phyloP scores from a whole-genome alignment of 306 rosid genomes.

The Prunus padus region DNA sequence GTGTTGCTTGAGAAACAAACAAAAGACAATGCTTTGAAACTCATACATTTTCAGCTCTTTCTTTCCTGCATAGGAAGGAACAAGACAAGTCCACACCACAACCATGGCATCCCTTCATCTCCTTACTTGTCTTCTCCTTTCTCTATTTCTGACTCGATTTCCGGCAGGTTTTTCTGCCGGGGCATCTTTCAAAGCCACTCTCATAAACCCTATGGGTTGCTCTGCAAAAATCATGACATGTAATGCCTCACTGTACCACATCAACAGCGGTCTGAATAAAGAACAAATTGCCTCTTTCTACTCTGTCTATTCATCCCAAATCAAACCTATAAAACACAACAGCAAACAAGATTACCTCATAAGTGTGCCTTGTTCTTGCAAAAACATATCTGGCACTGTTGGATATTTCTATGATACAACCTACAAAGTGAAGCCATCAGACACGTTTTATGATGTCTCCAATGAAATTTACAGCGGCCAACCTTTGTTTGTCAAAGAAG shows the following conservation, averaged over 20 bases:
- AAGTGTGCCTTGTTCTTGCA: slow-evolving; percentile 66
- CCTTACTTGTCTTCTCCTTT: slow-evolving; percentile 32
- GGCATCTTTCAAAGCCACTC: slow-evolving; percentile 6
- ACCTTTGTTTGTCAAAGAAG: slow-evolving; percentile 30
- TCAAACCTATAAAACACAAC: slow-evolving; percentile 30
- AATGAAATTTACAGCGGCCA: slow-evolving; percentile 52
- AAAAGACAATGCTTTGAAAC: slow-evolving; percentile 3
- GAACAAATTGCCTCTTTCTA: slow-evolving; percentile 45
- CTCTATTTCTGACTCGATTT: slow-evolving; percentile 26
- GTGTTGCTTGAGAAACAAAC: slow-evolving; percentile 26
- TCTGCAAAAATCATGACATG: slow-evolving; percentile 40
- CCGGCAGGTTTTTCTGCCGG: background rate
- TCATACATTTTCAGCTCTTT: slow-evolving; percentile 8
- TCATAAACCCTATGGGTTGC: slow-evolving; percentile 47
- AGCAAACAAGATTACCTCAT: slow-evolving; percentile 51
- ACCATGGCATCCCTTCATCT: slow-evolving; percentile 50
- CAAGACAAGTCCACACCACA: slow-evolving; percentile 28
- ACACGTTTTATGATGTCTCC: slow-evolving; percentile 36
- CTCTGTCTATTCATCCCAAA: slow-evolving; percentile 41
- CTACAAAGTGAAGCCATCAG: slow-evolving; percentile 36
- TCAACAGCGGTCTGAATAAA: slow-evolving; percentile 10
- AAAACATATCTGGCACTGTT: slow-evolving; percentile 15
- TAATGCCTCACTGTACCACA: slow-evolving; percentile 61
- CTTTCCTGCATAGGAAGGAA: background rate
- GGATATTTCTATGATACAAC: slow-evolving; percentile 60